Conservation (phyloP, 73 alveolate genomes). For the Tetrahymena thermophila region DNA sequence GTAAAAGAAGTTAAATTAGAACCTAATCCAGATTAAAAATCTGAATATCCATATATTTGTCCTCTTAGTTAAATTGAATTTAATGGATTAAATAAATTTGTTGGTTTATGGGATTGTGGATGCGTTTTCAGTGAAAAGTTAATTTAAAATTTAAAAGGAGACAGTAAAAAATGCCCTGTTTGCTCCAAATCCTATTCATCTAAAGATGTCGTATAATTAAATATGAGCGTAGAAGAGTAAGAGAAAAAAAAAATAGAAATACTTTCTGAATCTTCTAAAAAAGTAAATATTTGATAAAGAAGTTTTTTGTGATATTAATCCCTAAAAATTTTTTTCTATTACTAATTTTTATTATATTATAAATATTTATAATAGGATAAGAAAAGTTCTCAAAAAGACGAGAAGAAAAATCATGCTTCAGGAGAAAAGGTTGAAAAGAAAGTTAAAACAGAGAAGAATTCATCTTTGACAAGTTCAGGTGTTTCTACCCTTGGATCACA, state of each 20-base stretch:
- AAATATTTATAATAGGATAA: not conserved
- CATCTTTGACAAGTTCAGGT: not conserved
- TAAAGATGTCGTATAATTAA: constrained; percentile 22
- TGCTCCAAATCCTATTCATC: constrained; percentile 8
- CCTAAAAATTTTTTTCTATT: not conserved
- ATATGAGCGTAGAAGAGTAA: constrained; percentile 36
- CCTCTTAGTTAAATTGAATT: constrained; percentile 64
- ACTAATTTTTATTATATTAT: not conserved
- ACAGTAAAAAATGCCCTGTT: constrained; percentile 22
- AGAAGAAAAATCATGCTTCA: constrained; percentile 41
- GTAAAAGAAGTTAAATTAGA: constrained; percentile 62
- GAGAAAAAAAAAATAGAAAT: constrained; percentile 20
- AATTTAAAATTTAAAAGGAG: constrained; percentile 57
- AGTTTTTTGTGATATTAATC: not conserved
- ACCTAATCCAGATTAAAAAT: constrained; percentile 48
- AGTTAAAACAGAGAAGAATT: constrained; percentile 9
- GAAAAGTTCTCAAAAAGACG: constrained; percentile 20
- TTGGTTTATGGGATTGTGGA: constrained; percentile 82
- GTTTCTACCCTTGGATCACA: not conserved
- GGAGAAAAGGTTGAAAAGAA: constrained; percentile 46
- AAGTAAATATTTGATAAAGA: not conserved
- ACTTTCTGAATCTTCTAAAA: not conserved
- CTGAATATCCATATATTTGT: constrained; percentile 42
- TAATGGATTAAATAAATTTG: constrained; percentile 68
- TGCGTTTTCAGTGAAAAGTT: constrained; percentile 67